Conservation (phyloP, 306 rosid species). For the Abrus pulchellus region DNA sequence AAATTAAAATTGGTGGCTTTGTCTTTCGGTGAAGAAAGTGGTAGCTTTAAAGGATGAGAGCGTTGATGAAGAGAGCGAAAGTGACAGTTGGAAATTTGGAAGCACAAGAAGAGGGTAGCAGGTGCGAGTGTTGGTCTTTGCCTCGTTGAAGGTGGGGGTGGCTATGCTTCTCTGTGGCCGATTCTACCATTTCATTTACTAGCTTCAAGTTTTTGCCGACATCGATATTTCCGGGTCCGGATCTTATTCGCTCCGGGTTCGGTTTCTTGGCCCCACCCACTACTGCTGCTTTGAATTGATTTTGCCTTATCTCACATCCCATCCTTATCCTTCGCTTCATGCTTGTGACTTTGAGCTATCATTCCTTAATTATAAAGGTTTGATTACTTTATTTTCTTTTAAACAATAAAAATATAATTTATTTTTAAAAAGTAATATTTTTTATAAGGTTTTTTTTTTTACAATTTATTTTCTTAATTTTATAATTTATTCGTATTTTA, state of each 20-base stretch:
- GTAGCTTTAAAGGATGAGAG: conserved; percentile 5
- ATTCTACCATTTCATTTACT: neutral
- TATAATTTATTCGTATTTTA: too few species aligned
- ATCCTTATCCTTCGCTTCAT: neutral
- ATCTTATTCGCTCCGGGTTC: neutral
- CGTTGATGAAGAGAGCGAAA: conserved; percentile 12
- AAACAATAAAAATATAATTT: too few species aligned
- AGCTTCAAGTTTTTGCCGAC: neutral
- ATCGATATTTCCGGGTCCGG: neutral
- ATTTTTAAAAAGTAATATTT: too few species aligned
- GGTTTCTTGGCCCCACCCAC: neutral
- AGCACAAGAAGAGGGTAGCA: conserved; percentile 10
- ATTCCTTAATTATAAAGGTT: neutral
- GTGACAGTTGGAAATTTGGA: conserved; percentile 38
- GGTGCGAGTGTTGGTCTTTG: neutral
- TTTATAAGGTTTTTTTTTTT: too few species aligned
- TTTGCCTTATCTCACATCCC: neutral
- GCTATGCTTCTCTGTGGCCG: neutral
- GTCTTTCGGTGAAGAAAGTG: conserved; percentile 22
- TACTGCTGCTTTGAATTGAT: neutral
- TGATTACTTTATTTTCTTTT: too few species aligned
- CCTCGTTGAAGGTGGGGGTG: neutral
- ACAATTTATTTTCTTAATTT: too few species aligned
- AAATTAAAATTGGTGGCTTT: neutral
- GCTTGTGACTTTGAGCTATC: neutral